Percentiles rank a stretch among this genome's conserved stretches.
Evolutionary conservation across 441 rosid genomes (phyloP).

Genomic region (Syzygium syzygioides): DNA sequence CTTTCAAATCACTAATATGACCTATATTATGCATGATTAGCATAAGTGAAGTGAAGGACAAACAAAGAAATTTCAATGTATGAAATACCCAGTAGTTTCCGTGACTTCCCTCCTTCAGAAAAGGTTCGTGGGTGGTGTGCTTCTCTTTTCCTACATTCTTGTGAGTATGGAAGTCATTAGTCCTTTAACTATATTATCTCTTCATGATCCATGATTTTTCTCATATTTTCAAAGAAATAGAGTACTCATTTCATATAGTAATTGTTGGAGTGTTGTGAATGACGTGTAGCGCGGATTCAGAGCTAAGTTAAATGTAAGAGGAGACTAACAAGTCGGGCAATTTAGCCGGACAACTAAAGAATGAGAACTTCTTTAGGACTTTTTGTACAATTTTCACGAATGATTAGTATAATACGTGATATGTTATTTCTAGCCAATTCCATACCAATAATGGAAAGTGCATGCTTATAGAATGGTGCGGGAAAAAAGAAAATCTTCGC

Average conservation of each 20-base stretch:
- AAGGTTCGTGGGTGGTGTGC: too few relatives aligned
- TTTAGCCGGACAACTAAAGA: not conserved
- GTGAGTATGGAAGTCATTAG: not conserved
- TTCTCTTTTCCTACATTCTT: not conserved
- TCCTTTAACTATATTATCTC: not conserved
- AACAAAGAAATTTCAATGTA: not conserved
- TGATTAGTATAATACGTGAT: too few relatives aligned
- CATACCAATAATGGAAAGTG: too few relatives aligned
- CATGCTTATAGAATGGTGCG: too few relatives aligned
- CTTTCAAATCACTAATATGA: not conserved
- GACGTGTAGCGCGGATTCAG: not conserved
- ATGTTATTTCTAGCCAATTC: too few relatives aligned
- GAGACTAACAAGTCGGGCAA: not conserved
- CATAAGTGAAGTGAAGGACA: not conserved
- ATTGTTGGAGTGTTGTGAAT: not conserved
- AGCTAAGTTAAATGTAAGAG: not conserved
- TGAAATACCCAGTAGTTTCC: not conserved
- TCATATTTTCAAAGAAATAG: not conserved
- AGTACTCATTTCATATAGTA: not conserved
- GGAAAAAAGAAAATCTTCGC: too few relatives aligned
- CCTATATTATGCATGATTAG: not conserved
- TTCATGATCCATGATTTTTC: not conserved
- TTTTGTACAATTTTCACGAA: too few relatives aligned
- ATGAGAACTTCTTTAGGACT: not conserved
- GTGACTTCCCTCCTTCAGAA: not conserved